phyloP scores from a whole-genome alignment of 73 alveolate genomes.

The Uronychia setigera region DNA sequence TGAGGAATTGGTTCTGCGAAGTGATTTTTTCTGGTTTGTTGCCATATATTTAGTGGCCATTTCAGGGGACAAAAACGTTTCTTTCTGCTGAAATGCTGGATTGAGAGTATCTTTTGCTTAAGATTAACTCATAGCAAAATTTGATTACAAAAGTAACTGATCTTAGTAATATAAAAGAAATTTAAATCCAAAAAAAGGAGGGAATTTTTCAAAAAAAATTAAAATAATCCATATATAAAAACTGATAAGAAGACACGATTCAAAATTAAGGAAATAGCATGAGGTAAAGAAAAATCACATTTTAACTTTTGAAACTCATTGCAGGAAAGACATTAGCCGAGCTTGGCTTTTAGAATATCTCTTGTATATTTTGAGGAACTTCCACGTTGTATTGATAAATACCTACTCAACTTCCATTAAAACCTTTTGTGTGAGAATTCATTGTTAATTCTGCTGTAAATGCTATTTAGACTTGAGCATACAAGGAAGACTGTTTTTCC shows the following conservation, averaged over 20 bases:
- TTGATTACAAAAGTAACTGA: background rate
- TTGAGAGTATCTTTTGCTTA: too few relatives aligned
- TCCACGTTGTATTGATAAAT: background rate
- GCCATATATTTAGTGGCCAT: too few relatives aligned
- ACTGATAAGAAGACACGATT: background rate
- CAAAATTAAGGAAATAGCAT: too few relatives aligned
- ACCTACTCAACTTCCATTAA: background rate
- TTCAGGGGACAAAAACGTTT: too few relatives aligned
- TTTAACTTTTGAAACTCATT: too few relatives aligned
- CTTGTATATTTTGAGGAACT: background rate
- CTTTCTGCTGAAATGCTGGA: too few relatives aligned
- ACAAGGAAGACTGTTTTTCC: conserved; percentile 1
- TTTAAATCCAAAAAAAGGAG: background rate
- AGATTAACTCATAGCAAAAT: too few relatives aligned
- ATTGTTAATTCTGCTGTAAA: too few relatives aligned
- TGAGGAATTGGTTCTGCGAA: background rate
- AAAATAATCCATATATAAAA: background rate
- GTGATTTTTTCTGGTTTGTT: background rate
- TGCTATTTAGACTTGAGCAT: too few relatives aligned
- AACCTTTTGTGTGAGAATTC: background rate
- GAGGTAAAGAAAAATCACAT: too few relatives aligned
- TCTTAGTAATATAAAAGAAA: too few relatives aligned
- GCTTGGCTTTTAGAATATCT: too few relatives aligned
- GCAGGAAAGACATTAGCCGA: background rate
- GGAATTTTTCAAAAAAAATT: background rate